Evolutionary conservation across 176 grass and related monocot species (phyloP).

Genomic region (Paspalum vaginatum): DNA sequence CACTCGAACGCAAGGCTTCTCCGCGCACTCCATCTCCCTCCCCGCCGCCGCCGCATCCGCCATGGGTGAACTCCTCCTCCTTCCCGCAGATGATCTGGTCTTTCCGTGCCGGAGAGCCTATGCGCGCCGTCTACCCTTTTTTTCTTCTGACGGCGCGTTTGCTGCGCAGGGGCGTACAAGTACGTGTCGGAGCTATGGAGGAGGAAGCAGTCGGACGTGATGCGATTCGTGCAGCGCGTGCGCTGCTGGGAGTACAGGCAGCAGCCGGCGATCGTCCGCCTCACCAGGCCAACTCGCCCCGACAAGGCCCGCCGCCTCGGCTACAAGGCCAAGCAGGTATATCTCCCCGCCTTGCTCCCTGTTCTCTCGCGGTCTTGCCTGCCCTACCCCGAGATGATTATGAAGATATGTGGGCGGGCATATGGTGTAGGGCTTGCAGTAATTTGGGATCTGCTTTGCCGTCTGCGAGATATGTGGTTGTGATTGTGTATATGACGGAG

Average conservation of each 20-base stretch:
- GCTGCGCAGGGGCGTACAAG: slow-evolving; percentile 73
- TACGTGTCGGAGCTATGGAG: slow-evolving; percentile 89
- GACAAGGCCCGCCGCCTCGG: slow-evolving; percentile 90
- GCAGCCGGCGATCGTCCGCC: slow-evolving; percentile 65
- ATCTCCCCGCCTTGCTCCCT: neutral
- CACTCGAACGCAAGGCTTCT: neutral
- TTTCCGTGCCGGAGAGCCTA: neutral
- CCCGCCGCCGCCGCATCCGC: slow-evolving; percentile 34
- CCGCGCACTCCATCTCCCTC: neutral
- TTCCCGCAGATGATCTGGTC: neutral
- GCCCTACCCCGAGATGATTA: neutral
- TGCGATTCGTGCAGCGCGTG: slow-evolving; percentile 77
- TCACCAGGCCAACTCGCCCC: slow-evolving; percentile 68
- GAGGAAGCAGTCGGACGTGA: slow-evolving; percentile 85
- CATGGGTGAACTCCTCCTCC: slow-evolving; percentile 46
- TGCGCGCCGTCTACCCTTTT: neutral
- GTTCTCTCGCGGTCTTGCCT: neutral
- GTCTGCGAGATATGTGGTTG: neutral
- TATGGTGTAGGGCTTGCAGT: neutral
- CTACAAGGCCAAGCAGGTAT: slow-evolving; percentile 93
- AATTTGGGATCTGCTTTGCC: neutral
- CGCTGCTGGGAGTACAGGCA: slow-evolving; percentile 83
- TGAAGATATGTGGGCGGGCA: neutral
- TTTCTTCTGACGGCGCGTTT: neutral
- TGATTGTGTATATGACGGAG: neutral